phyloP scores from a whole-genome alignment of 2,329 filamentous ascomycete genomes.

The Monilinia fructicola region DNA sequence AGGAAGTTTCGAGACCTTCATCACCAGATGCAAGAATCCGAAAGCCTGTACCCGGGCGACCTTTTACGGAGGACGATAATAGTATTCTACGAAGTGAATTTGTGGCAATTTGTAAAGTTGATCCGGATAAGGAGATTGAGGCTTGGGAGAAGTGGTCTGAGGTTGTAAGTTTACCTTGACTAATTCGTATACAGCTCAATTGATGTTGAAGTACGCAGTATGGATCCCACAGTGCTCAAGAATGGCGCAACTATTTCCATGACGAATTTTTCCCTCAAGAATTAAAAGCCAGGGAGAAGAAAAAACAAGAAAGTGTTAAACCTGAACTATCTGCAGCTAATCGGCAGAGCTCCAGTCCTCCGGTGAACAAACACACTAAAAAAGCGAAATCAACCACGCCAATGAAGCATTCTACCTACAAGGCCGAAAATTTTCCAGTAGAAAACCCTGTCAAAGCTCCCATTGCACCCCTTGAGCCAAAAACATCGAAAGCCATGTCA shows the following conservation, averaged over 20 bases:
- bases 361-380: neutral
- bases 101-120: conserved; percentile 33
- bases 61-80: conserved; percentile 35
- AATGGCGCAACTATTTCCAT: conserved; percentile 39
- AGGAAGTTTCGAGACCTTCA: neutral
- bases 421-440: neutral
- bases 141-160: conserved; percentile 37
- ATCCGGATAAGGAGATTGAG: conserved; percentile 30
- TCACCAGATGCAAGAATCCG: conserved; percentile 8
- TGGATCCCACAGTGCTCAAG: conserved; percentile 37
- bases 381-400: neutral
- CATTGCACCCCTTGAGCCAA: neutral
- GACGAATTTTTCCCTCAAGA: conserved; percentile 20
- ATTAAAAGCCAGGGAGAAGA: conserved; percentile 7
- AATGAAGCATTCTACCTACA: conserved; percentile 3
- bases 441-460: neutral
- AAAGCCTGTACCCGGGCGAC: conserved; percentile 21
- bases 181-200: conserved; percentile 17
- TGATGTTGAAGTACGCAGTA: conserved; percentile 29
- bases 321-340: neutral
- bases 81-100: conserved; percentile 29
- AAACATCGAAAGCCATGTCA: neutral
- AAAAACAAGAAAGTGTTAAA: conserved; percentile 19
- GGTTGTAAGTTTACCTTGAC: conserved; percentile 27
- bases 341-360: neutral